These are phyloP conservation scores for Buddleja alternifolia DNA, from an alignment of 257 asterid species.

Conservation along the genomic window DNA sequence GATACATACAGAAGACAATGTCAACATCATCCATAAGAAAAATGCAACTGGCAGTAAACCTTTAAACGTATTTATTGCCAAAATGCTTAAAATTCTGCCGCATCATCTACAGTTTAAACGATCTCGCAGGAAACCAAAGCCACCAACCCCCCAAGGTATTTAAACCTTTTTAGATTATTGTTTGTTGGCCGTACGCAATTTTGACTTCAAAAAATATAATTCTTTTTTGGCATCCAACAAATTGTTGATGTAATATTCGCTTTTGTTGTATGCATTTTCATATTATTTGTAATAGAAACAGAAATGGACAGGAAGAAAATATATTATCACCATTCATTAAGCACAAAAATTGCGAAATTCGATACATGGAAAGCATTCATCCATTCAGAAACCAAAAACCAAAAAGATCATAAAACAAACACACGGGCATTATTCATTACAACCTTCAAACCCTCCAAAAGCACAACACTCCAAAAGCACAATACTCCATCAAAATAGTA, in stretches of 20 bases:
- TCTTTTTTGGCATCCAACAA: not conserved
- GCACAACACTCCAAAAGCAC: not conserved
- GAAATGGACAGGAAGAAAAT: not conserved
- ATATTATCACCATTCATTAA: not conserved
- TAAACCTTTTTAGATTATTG: not conserved
- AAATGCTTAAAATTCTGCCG: conserved; percentile 39
- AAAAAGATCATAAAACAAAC: not conserved
- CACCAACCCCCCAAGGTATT: not conserved
- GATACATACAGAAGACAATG: not conserved
- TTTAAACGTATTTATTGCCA: conserved; percentile 33
- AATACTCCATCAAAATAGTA: not conserved
- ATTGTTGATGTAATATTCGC: not conserved
- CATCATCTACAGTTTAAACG: not conserved
- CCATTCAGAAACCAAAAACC: not conserved
- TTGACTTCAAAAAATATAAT: not conserved
- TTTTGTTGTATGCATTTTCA: too few species aligned
- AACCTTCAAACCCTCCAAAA: not conserved
- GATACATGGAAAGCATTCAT: not conserved
- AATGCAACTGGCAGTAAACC: conserved; percentile 20
- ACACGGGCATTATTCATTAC: not conserved
- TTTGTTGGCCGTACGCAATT: not conserved
- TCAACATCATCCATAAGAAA: not conserved
- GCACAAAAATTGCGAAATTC: not conserved
- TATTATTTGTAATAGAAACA: not conserved
- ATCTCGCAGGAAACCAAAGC: not conserved